Evolutionary conservation across 768 basidiomycete species (phyloP).

Genomic region (Mrakia gelida): DNA sequence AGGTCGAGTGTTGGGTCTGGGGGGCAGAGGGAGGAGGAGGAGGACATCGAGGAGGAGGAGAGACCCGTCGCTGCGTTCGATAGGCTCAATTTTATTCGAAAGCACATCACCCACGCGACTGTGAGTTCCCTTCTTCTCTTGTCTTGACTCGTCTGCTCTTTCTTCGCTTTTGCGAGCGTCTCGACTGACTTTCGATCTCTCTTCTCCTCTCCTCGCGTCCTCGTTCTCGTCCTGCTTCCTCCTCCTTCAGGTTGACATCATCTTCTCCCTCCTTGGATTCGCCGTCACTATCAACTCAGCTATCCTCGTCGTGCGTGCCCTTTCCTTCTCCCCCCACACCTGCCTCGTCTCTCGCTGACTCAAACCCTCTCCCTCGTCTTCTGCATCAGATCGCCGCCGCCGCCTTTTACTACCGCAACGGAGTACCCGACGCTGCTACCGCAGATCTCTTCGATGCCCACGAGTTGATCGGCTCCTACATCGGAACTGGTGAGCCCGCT

Average conservation of each 20-base stretch:
- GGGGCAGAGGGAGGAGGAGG: conserved; percentile 24
- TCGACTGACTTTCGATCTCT: neutral
- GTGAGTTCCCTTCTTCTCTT: conserved; percentile 33
- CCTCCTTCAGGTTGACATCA: conserved; percentile 54
- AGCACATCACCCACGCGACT: conserved; percentile 44
- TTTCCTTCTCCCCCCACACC: conserved; percentile 3
- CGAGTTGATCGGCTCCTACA: conserved; percentile 59
- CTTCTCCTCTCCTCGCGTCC: neutral
- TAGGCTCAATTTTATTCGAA: conserved; percentile 41
- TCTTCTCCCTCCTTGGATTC: conserved; percentile 64
- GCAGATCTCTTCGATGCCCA: conserved; percentile 83
- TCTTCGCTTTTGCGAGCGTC: too few species aligned
- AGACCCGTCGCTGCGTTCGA: conserved; percentile 36
- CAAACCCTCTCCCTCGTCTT: neutral
- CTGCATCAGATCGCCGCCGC: conserved; percentile 67
- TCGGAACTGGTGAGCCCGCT: conserved; percentile 51
- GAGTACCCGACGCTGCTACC: conserved; percentile 44
- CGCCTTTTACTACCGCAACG: conserved; percentile 64
- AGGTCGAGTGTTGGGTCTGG: conserved; percentile 19
- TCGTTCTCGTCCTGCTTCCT: neutral
- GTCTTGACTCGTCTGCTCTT: neutral
- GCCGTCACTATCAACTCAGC: conserved; percentile 80
- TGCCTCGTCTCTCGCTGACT: conserved; percentile 57
- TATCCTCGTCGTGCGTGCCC: conserved; percentile 26
- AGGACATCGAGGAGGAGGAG: conserved; percentile 32